These are phyloP conservation scores for Phalaenopsis aphrodite DNA, from an alignment of 106 monocot species.

Conservation along the genomic window DNA sequence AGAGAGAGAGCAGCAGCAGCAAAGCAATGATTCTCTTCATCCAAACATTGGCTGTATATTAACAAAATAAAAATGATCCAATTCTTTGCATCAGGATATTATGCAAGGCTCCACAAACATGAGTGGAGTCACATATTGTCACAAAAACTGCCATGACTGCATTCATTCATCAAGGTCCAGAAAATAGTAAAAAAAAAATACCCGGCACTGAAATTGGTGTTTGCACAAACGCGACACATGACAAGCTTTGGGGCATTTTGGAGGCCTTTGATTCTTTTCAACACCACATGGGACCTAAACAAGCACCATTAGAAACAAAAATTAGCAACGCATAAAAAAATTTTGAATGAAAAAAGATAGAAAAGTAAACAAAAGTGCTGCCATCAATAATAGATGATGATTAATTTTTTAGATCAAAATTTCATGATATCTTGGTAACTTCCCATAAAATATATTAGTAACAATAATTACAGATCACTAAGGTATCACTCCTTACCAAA, in stretches of 20 bases:
- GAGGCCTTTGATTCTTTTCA: conserved; percentile 87
- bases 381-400: neutral
- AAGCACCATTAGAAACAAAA: conserved; percentile 4
- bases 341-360: conserved; percentile 2
- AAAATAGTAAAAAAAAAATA: conserved; percentile 15
- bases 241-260: conserved; percentile 71
- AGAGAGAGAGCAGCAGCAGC: neutral
- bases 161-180: neutral
- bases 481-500: no score
- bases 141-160: neutral
- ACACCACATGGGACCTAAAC: conserved; percentile 85
- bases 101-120: neutral
- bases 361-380: conserved; percentile 5
- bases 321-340: neutral
- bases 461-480: no score
- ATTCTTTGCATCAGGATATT: neutral
- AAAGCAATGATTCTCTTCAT: neutral
- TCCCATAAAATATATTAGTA: no score
- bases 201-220: conserved; percentile 60
- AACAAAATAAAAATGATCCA: neutral
- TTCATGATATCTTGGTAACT: no score
- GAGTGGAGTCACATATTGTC: neutral
- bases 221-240: conserved; percentile 64
- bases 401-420: no score
- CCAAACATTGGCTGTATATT: neutral